Percentiles rank a stretch among this genome's conserved stretches.
These are phyloP conservation scores for Solanum habrochaites DNA, from an alignment of 257 asterid genomes.

Conservation along the genomic window DNA sequence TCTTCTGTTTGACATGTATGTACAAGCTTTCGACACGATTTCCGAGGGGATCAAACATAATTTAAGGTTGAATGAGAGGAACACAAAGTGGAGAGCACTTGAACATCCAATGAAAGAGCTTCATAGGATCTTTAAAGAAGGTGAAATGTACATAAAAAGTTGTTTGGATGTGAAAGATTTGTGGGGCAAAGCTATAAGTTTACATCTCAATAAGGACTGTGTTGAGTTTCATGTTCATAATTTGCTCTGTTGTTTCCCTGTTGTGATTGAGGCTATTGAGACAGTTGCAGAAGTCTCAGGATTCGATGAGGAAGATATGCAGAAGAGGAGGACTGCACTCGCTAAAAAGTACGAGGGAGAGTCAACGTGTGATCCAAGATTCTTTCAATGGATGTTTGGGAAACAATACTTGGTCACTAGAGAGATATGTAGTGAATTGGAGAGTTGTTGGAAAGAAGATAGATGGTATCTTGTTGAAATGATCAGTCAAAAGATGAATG, in stretches of 20 bases:
- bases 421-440: conserved; percentile 42
- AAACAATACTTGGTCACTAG: conserved; percentile 53
- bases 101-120: conserved; percentile 85
- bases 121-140: conserved; percentile 50
- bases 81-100: conserved; percentile 60
- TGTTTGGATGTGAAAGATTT: conserved; percentile 60
- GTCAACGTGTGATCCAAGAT: conserved; percentile 25
- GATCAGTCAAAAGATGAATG: conserved; percentile 25
- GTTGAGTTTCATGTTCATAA: conserved; percentile 69
- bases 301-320: conserved; percentile 50
- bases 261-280: conserved; percentile 85
- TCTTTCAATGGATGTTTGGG: conserved; percentile 64
- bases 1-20: conserved; percentile 50
- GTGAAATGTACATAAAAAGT: conserved; percentile 43
- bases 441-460: conserved; percentile 60
- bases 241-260: conserved; percentile 55
- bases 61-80: conserved; percentile 53
- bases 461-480: conserved; percentile 45
- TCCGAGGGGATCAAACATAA: conserved; percentile 51
- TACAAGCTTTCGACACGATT: conserved; percentile 51
- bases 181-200: conserved; percentile 78
- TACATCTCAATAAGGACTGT: conserved; percentile 54
- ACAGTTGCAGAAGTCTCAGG: conserved; percentile 73
- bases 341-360: conserved; percentile 53
- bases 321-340: conserved; percentile 31